phyloP scores from a whole-genome alignment of 257 asterid genomes.

The Datura wrightii region DNA sequence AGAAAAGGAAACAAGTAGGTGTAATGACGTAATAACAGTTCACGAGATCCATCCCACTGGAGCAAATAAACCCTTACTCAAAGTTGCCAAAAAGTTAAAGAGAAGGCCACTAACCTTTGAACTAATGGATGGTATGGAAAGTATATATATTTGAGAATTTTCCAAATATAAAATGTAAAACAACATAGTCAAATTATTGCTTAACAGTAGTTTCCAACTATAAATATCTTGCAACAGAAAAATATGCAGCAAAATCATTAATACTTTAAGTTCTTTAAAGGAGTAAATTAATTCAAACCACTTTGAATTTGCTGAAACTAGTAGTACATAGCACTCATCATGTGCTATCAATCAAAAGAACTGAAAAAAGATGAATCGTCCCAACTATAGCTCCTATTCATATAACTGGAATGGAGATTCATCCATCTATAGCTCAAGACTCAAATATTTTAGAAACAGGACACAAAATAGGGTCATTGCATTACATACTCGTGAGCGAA shows the following conservation, averaged over 20 bases:
- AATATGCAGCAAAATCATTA: neutral
- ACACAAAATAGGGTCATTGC: neutral
- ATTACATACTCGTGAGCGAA: conserved; percentile 76
- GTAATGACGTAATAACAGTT: neutral
- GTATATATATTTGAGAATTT: neutral
- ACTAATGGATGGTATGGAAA: neutral
- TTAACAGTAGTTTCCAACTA: neutral
- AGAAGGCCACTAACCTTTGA: neutral
- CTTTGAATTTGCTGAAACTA: neutral
- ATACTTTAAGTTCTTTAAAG: neutral
- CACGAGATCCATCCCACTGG: neutral
- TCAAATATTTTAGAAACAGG: conserved; percentile 10
- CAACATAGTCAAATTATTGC: neutral
- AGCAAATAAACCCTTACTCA: neutral
- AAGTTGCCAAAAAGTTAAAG: conserved; percentile 23
- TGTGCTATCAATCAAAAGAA: neutral
- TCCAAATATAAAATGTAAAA: neutral
- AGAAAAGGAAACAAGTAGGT: neutral
- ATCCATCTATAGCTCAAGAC: conserved; percentile 2
- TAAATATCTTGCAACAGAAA: neutral
- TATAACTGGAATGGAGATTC: conserved; percentile 5
- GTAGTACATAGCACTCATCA: neutral
- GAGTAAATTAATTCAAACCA: neutral
- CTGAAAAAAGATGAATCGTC: neutral
- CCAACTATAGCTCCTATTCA: neutral